Percentiles rank a stretch among this genome's conserved stretches.
phyloP scores from a whole-genome alignment of 129 eudicot species.

The Escallonia herrerae region DNA sequence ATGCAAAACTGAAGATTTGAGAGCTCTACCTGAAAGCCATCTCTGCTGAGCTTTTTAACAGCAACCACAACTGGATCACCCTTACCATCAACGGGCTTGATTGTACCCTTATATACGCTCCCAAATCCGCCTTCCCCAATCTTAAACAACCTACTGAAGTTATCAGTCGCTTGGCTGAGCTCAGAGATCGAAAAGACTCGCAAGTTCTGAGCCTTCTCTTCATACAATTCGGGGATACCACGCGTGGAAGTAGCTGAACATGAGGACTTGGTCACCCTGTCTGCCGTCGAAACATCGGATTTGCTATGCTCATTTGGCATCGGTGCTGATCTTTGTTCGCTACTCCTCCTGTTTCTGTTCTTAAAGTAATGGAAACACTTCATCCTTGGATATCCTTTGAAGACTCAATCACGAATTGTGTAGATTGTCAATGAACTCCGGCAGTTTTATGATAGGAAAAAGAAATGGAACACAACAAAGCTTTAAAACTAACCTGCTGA shows the following conservation, averaged over 20 bases:
- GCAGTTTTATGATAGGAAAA: background rate
- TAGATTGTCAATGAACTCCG: constrained; percentile 4
- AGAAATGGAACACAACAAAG: background rate
- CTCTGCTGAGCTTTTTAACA: constrained; percentile 62
- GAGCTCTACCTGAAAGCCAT: constrained; percentile 69
- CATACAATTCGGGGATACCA: constrained; percentile 58
- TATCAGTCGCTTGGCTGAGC: constrained; percentile 68
- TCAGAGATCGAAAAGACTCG: constrained; percentile 66
- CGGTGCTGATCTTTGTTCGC: constrained; percentile 72
- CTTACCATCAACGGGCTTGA: constrained; percentile 56
- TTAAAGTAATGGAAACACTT: constrained; percentile 72
- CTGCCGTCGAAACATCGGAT: constrained; percentile 35
- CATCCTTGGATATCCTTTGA: constrained; percentile 31
- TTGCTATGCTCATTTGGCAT: constrained; percentile 33
- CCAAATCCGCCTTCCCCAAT: constrained; percentile 98
- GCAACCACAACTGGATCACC: constrained; percentile 61
- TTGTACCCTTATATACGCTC: constrained; percentile 62
- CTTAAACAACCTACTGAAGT: constrained; percentile 57
- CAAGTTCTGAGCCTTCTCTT: constrained; percentile 61
- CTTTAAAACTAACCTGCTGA: background rate
- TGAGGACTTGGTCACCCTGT: constrained; percentile 55
- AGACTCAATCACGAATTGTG: background rate
- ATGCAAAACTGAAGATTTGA: too few relatives aligned
- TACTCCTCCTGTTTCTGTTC: constrained; percentile 36
- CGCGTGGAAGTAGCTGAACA: constrained; percentile 50